Evolutionary conservation across 1,139 yeast species (phyloP).

Genomic region (Scheffersomyces lignicola): DNA sequence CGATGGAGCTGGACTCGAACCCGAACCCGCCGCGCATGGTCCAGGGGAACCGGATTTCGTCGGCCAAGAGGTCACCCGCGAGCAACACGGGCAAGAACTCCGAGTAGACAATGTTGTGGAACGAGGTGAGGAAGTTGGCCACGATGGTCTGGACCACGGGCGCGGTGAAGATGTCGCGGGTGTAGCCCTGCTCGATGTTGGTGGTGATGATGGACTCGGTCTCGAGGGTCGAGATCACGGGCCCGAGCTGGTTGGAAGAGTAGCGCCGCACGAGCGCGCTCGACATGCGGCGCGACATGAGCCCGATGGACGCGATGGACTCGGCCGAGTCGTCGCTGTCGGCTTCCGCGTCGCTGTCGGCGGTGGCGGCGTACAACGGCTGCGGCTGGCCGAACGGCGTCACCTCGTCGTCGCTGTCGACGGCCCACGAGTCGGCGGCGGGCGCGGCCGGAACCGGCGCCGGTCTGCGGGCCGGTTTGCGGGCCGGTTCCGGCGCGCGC

Average conservation of each 20-base stretch:
- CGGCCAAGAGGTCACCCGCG: conserved; percentile 44
- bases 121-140: conserved; percentile 43
- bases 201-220: conserved; percentile 13
- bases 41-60: conserved; percentile 38
- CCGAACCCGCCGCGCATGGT: conserved; percentile 30
- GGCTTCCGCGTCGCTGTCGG: conserved; percentile 10
- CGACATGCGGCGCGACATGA: conserved; percentile 38
- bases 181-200: conserved; percentile 11
- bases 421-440: conserved; percentile 2
- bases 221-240: conserved; percentile 11
- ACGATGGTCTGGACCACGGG: conserved; percentile 41
- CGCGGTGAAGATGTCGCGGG: conserved; percentile 26
- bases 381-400: conserved; percentile 3
- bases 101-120: conserved; percentile 54
- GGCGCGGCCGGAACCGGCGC: neutral
- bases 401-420: conserved; percentile 2
- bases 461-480: neutral
- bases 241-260: conserved; percentile 26
- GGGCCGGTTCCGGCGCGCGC: neutral
- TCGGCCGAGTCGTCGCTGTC: conserved; percentile 13
- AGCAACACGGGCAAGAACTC: conserved; percentile 63
- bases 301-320: conserved; percentile 23
- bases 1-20: conserved; percentile 47
- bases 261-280: conserved; percentile 40
- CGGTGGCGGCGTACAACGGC: conserved; percentile 12